Percentiles rank a stretch among this genome's conserved stretches.
phyloP scores from a whole-genome alignment of 176 grass and related monocot genomes.

The Hordeum marinum region DNA sequence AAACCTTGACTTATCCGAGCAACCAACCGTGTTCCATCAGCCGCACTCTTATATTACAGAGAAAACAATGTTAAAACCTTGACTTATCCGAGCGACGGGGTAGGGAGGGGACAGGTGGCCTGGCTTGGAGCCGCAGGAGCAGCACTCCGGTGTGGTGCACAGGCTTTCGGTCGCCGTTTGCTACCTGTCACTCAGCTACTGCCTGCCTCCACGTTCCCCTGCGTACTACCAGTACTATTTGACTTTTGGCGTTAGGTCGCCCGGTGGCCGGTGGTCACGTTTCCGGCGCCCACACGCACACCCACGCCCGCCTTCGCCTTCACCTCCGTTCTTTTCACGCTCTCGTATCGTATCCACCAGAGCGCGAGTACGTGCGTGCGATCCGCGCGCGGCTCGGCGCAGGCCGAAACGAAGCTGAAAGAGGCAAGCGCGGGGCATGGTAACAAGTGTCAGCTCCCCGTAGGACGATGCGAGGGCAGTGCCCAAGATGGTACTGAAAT shows the following conservation, averaged over 20 bases:
- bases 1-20: too few relatives aligned
- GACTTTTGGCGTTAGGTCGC: not conserved
- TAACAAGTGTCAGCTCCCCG: not conserved
- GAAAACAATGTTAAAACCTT: not conserved
- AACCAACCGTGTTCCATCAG: too few relatives aligned
- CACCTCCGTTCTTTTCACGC: slow-evolving; percentile 35
- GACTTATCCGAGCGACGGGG: not conserved
- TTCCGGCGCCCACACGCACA: not conserved
- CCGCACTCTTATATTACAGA: not conserved
- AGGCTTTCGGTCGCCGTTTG: slow-evolving; percentile 27
- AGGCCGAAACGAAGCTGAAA: not conserved
- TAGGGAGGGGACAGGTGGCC: slow-evolving; percentile 20
- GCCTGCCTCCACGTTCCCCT: slow-evolving; percentile 30
- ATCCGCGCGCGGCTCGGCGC: not conserved
- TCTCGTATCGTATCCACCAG: not conserved
- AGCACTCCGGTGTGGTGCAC: not conserved
- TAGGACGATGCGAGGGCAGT: not conserved
- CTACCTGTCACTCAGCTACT: slow-evolving; percentile 40
- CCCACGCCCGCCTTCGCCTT: not conserved
- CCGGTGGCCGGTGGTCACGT: slow-evolving; percentile 10
- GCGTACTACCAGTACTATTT: not conserved
- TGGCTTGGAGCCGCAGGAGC: not conserved
- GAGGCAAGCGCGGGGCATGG: not conserved
- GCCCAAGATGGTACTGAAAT: not conserved
- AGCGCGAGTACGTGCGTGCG: not conserved